Evolutionary conservation across 2,329 filamentous ascomycete species (phyloP).

Genomic region (Penicillium freii): DNA sequence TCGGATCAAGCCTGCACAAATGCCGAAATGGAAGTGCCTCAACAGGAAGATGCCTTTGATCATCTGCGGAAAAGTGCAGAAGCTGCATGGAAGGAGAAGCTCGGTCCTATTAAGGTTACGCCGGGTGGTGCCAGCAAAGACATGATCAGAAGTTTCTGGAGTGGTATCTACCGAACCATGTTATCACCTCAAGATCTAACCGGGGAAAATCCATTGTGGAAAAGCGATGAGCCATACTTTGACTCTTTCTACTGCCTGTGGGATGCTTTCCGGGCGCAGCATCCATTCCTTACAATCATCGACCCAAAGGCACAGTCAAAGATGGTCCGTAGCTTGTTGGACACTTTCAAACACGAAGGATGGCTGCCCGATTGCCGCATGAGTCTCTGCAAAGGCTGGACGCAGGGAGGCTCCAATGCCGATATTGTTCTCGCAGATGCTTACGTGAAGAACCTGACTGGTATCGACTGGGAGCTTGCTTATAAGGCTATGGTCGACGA

Average conservation of each 20-base stretch:
- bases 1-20: conserved; percentile 62
- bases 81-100: conserved; percentile 57
- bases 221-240: conserved; percentile 64
- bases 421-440: conserved; percentile 65
- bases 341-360: conserved; percentile 32
- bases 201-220: conserved; percentile 66
- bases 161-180: conserved; percentile 66
- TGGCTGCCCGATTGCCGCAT: conserved; percentile 35
- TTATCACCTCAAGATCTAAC: conserved; percentile 69
- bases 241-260: conserved; percentile 61
- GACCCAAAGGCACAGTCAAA: conserved; percentile 27
- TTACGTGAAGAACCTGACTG: conserved; percentile 62
- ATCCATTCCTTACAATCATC: conserved; percentile 30
- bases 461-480: conserved; percentile 64
- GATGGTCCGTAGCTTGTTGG: conserved; percentile 31
- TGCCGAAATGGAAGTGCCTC: conserved; percentile 63
- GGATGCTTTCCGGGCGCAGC: conserved; percentile 24
- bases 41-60: conserved; percentile 48
- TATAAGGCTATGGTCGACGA: conserved; percentile 68
- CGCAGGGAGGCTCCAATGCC: conserved; percentile 51
- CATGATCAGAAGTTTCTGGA: conserved; percentile 61
- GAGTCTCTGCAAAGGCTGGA: conserved; percentile 34
- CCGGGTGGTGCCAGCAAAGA: conserved; percentile 51
- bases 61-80: conserved; percentile 45
- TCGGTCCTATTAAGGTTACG: conserved; percentile 56